Evolutionary conservation across 1,284 basidiomycete genomes (phyloP).

Genomic region (Heterobasidion occidentale): DNA sequence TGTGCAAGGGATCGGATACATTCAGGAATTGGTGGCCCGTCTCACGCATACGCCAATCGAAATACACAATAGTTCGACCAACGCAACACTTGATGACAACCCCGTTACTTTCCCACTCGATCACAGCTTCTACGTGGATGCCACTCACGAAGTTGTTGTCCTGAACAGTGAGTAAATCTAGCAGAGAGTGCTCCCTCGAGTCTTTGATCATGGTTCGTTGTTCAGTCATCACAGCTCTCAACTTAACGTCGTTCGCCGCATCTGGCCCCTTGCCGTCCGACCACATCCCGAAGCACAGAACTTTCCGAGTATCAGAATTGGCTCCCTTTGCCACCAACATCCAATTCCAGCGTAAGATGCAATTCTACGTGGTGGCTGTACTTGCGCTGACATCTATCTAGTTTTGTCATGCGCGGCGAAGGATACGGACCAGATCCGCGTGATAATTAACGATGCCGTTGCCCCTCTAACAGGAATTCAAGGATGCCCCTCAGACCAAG

Average conservation of each 20-base stretch:
- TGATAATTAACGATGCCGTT: constrained; percentile 86
- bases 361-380: background rate
- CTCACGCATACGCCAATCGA: constrained; percentile 69
- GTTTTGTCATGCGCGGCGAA: constrained; percentile 50
- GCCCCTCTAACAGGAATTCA: constrained; percentile 70
- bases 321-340: constrained; percentile 75
- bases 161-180: constrained; percentile 41
- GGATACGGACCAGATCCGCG: constrained; percentile 58
- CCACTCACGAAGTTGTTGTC: constrained; percentile 81
- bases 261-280: constrained; percentile 64
- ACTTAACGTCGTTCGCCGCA: constrained; percentile 62
- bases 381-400: constrained; percentile 14
- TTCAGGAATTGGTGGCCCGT: constrained; percentile 76
- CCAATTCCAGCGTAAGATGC: constrained; percentile 59
- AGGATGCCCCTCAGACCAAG: constrained; percentile 63
- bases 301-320: constrained; percentile 59
- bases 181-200: background rate
- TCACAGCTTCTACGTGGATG: constrained; percentile 79
- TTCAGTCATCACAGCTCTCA: constrained; percentile 64
- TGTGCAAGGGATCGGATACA: constrained; percentile 79
- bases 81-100: constrained; percentile 69
- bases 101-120: constrained; percentile 72
- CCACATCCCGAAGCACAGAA: constrained; percentile 54
- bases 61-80: constrained; percentile 69
- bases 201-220: background rate